Evolutionary conservation across 1,139 yeast genomes (phyloP).

Genomic region (Kazachstania sp.): DNA sequence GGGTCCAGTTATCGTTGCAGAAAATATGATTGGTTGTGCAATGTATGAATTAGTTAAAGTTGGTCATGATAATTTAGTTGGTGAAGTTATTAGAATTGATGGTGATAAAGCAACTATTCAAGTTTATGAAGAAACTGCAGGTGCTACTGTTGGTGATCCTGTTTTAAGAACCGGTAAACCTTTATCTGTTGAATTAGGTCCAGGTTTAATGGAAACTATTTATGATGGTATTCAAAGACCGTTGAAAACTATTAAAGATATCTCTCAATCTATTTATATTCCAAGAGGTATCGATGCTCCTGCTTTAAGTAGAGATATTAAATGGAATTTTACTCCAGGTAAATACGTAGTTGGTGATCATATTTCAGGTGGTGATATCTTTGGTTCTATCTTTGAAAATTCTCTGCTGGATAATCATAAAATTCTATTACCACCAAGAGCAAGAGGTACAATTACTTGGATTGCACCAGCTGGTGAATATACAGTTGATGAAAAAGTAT

Average conservation of each 20-base stretch:
- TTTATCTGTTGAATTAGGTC: slow-evolving; percentile 94
- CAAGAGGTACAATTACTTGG: slow-evolving; percentile 91
- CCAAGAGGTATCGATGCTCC: slow-evolving; percentile 99
- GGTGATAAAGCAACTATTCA: slow-evolving; percentile 97
- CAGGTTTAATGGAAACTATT: slow-evolving; percentile 97
- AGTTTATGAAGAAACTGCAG: slow-evolving; percentile 98
- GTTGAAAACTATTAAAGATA: slow-evolving; percentile 78
- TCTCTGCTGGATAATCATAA: slow-evolving; percentile 87
- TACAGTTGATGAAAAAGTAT: slow-evolving; percentile 76
- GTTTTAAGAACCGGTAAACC: slow-evolving; percentile 97
- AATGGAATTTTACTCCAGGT: slow-evolving; percentile 84
- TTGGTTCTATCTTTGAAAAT: slow-evolving; percentile 89
- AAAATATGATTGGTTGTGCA: slow-evolving; percentile 98
- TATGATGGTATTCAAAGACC: slow-evolving; percentile 99
- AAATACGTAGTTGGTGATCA: slow-evolving; percentile 85
- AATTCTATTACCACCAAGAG: slow-evolving; percentile 93
- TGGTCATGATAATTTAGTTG: slow-evolving; percentile 93
- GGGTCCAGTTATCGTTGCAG: slow-evolving; percentile 96
- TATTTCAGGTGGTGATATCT: slow-evolving; percentile 95
- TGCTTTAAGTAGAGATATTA: slow-evolving; percentile 69
- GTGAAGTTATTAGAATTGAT: slow-evolving; percentile 95
- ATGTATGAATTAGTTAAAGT: slow-evolving; percentile 98
- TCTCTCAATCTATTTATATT: slow-evolving; percentile 83
- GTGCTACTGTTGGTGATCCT: slow-evolving; percentile 98
- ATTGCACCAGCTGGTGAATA: slow-evolving; percentile 87